Percentiles rank a stretch among this genome's conserved stretches.
Conservation (phyloP, 1,284 basidiomycete genomes). For the Phylloboletellus chloephorus region DNA sequence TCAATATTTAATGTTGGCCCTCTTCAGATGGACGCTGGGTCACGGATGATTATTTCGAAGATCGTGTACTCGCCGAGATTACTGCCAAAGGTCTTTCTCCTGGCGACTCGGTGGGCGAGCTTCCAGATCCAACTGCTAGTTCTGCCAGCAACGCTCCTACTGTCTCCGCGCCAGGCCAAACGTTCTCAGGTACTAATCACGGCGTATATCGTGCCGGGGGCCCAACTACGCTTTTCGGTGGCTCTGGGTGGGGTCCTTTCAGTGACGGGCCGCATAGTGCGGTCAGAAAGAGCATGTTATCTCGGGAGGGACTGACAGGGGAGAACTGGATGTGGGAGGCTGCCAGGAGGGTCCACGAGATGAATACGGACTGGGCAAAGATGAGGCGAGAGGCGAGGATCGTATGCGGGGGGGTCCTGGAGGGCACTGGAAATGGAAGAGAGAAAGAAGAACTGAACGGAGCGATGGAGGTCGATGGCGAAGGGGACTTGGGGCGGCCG, state of each 20-base stretch:
- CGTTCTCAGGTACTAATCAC: constrained; percentile 38
- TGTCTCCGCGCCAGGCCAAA: constrained; percentile 33
- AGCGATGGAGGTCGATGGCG: constrained; percentile 20
- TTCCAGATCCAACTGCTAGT: constrained; percentile 58
- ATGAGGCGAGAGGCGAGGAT: constrained; percentile 57
- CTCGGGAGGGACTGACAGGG: constrained; percentile 68
- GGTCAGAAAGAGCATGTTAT: constrained; percentile 65
- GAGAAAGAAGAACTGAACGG: constrained; percentile 25
- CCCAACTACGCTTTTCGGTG: constrained; percentile 83
- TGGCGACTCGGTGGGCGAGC: constrained; percentile 72
- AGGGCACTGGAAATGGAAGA: constrained; percentile 26
- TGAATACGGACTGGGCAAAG: constrained; percentile 58
- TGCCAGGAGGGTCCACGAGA: constrained; percentile 57
- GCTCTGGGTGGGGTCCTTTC: constrained; percentile 77
- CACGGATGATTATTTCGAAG: constrained; percentile 93
- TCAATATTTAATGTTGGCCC: constrained; percentile 1
- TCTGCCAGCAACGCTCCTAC: constrained; percentile 38
- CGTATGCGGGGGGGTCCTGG: constrained; percentile 39
- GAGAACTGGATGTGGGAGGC: constrained; percentile 89
- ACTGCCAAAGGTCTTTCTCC: constrained; percentile 67
- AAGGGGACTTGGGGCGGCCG: constrained; percentile 30
- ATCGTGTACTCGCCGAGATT: constrained; percentile 68
- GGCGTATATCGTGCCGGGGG: constrained; percentile 79
- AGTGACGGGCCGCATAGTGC: constrained; percentile 77
- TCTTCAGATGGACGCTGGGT: constrained; percentile 81